These are phyloP conservation scores for Malassezia japonica DNA, from an alignment of 1,284 basidiomycete genomes.

Conservation along the genomic window DNA sequence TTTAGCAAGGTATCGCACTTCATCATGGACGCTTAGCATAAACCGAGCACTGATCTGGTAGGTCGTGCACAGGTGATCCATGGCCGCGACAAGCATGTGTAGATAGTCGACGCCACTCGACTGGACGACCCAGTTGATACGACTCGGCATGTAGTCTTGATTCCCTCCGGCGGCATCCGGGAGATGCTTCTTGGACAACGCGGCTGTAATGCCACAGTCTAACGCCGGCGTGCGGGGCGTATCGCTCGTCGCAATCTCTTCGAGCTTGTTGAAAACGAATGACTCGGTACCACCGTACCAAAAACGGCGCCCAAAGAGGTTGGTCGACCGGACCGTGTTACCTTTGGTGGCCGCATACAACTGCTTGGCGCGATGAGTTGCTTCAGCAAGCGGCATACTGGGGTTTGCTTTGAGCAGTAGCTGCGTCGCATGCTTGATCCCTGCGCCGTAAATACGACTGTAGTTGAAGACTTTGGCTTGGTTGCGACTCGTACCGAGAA, in stretches of 20 bases:
- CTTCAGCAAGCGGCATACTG: slow-evolving; percentile 66
- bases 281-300: slow-evolving; percentile 97
- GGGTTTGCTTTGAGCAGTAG: slow-evolving; percentile 79
- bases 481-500: slow-evolving; percentile 84
- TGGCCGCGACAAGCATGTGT: slow-evolving; percentile 86
- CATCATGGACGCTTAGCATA: slow-evolving; percentile 94
- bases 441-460: slow-evolving; percentile 94
- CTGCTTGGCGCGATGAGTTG: slow-evolving; percentile 70
- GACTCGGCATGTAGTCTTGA: slow-evolving; percentile 82
- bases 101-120: slow-evolving; percentile 97
- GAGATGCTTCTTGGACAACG: slow-evolving; percentile 78
- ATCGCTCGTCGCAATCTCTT: slow-evolving; percentile 81
- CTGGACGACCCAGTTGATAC: slow-evolving; percentile 99
- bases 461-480: slow-evolving; percentile 99
- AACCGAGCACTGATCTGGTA: slow-evolving; percentile 85
- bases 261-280: slow-evolving; percentile 97
- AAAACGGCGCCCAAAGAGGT: slow-evolving; percentile 58
- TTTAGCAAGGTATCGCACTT: slow-evolving; percentile 81
- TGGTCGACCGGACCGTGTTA: slow-evolving; percentile 44
- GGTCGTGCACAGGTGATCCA: slow-evolving; percentile 73
- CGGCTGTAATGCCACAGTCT: slow-evolving; percentile 85
- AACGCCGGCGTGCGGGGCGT: slow-evolving; percentile 82
- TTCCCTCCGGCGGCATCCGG: slow-evolving; percentile 52
- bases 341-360: slow-evolving; percentile 92
- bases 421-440: slow-evolving; percentile 83